Evolutionary conservation across 768 basidiomycete species (phyloP).

Genomic region (Coprinopsis strossmayeri): DNA sequence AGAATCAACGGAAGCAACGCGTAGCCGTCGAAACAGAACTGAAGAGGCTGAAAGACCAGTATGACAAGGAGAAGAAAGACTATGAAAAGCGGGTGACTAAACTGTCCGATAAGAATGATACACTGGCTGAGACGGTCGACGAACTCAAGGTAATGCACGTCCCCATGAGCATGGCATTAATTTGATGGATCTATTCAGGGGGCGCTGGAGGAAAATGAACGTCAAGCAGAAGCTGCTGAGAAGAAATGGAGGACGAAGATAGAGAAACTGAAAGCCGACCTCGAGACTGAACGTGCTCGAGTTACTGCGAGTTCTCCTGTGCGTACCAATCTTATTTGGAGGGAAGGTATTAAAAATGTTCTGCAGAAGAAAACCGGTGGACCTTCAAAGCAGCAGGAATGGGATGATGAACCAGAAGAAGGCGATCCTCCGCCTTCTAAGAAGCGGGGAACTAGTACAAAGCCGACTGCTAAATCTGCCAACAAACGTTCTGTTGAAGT

Average conservation of each 20-base stretch:
- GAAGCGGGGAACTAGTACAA: neutral
- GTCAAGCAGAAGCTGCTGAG: slow-evolving; percentile 25
- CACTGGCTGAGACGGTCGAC: slow-evolving; percentile 31
- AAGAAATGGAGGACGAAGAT: slow-evolving; percentile 34
- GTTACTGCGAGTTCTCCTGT: no score
- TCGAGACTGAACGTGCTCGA: slow-evolving; percentile 32
- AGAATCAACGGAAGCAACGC: slow-evolving; percentile 45
- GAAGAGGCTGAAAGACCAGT: slow-evolving; percentile 35
- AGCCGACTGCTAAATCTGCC: neutral
- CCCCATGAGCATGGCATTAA: neutral
- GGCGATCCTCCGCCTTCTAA: neutral
- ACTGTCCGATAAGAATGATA: slow-evolving; percentile 33
- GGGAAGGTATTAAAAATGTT: slow-evolving; percentile 8
- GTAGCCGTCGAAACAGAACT: slow-evolving; percentile 51
- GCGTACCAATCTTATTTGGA: no score
- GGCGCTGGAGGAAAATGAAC: neutral
- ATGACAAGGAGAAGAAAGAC: slow-evolving; percentile 30
- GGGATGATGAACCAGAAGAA: neutral
- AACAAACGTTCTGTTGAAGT: neutral
- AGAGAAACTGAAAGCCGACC: slow-evolving; percentile 36
- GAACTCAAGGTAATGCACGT: slow-evolving; percentile 38
- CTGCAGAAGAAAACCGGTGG: slow-evolving; percentile 9
- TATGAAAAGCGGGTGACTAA: slow-evolving; percentile 32
- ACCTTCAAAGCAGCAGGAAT: slow-evolving; percentile 4
- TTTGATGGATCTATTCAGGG: neutral